Conservation (phyloP, 1,284 basidiomycete genomes). For the Termitomyces sp. region DNA sequence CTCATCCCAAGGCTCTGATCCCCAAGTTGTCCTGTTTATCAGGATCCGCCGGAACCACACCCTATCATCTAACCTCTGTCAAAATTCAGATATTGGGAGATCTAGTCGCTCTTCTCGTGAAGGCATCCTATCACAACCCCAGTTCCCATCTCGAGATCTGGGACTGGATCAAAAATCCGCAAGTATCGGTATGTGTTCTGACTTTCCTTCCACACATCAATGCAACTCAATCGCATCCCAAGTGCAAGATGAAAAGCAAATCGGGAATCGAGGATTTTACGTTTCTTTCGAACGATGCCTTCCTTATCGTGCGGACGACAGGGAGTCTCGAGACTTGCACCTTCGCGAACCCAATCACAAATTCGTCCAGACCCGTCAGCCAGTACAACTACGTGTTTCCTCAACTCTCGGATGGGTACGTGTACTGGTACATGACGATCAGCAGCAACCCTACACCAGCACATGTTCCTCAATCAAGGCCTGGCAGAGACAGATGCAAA, state of each 20-base stretch:
- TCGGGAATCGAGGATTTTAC: constrained; percentile 48
- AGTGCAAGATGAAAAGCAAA: constrained; percentile 35
- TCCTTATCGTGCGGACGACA: background rate
- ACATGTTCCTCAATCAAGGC: constrained; percentile 25
- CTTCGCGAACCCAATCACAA: background rate
- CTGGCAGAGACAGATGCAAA: constrained; percentile 12
- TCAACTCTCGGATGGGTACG: constrained; percentile 21
- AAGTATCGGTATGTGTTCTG: constrained; percentile 31
- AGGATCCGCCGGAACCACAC: constrained; percentile 10
- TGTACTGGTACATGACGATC: constrained; percentile 47
- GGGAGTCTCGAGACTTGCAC: background rate
- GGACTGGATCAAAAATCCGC: constrained; percentile 38
- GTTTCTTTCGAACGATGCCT: constrained; percentile 36
- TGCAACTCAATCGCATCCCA: background rate
- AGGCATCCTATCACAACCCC: constrained; percentile 35
- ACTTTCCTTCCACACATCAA: background rate
- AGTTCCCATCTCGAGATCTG: constrained; percentile 41
- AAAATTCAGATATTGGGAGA: constrained; percentile 43
- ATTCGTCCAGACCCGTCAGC: constrained; percentile 12
- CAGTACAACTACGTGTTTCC: constrained; percentile 39
- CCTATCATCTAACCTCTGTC: constrained; percentile 37
- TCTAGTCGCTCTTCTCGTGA: constrained; percentile 42
- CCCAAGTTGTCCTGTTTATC: constrained; percentile 35
- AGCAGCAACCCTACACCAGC: constrained; percentile 42
- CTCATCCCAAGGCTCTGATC: constrained; percentile 39